These are phyloP conservation scores for Borealophlyctis nickersoniae DNA, from an alignment of 192 early-diverging fungal genomes.

Conservation along the genomic window DNA sequence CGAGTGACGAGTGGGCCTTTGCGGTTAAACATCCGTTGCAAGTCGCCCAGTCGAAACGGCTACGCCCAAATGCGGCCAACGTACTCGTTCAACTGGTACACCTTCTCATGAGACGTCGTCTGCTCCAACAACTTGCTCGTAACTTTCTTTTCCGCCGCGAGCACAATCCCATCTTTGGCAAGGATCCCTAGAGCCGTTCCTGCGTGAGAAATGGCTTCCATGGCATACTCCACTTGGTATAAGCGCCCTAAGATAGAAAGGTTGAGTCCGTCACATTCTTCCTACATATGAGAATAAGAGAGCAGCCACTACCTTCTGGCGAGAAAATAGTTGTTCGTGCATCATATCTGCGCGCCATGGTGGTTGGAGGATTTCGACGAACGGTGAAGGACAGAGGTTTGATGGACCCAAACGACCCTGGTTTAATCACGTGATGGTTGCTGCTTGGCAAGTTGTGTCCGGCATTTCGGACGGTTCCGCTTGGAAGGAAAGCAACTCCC, in stretches of 20 bases:
- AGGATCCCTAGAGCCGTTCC: constrained; percentile 92
- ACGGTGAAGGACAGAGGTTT: no score
- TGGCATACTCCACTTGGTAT: constrained; percentile 99
- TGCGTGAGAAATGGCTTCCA: constrained; percentile 98
- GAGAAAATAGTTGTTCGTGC: constrained; percentile 98
- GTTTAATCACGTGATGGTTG: no score
- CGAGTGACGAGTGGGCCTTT: no score
- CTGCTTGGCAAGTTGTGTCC: no score
- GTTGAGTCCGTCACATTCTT: not conserved
- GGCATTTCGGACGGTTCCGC: no score
- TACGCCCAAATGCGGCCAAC: no score
- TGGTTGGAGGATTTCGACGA: not conserved
- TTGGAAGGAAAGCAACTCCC: no score
- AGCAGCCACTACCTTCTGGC: constrained; percentile 76
- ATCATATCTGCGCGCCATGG: constrained; percentile 97
- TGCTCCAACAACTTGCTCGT: constrained; percentile 92
- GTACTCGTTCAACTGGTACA: constrained; percentile 93
- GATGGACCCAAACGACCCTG: no score
- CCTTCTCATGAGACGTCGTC: constrained; percentile 82
- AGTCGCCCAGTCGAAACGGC: no score
- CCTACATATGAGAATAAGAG: constrained; percentile 6
- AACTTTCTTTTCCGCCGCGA: constrained; percentile 96
- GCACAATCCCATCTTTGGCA: constrained; percentile 86
- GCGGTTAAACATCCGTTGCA: no score
- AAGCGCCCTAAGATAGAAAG: constrained; percentile 68